These are phyloP conservation scores for Rhododendron simsii DNA, from an alignment of 148 eudicot species.

Conservation along the genomic window DNA sequence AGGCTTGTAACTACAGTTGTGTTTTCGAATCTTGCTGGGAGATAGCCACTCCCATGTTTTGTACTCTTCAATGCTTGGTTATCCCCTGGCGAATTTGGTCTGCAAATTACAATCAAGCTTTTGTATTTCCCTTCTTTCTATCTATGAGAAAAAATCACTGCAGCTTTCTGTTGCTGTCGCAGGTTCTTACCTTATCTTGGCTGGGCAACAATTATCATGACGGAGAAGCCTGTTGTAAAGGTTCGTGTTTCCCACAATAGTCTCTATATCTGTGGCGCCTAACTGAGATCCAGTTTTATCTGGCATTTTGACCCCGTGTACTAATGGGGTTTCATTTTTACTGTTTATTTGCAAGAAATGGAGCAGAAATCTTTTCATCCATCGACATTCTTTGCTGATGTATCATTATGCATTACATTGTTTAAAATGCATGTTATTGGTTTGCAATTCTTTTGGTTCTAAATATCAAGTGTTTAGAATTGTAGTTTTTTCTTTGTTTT, in stretches of 20 bases:
- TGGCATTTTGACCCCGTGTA: background rate
- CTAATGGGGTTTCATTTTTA: background rate
- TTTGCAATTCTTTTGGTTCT: background rate
- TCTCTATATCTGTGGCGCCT: background rate
- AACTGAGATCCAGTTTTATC: background rate
- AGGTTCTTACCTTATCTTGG: slow-evolving; percentile 70
- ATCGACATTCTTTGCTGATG: background rate
- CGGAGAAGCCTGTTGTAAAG: slow-evolving; percentile 55
- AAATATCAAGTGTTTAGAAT: background rate
- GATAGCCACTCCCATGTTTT: background rate
- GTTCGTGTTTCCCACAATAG: slow-evolving; percentile 16
- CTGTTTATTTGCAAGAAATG: background rate
- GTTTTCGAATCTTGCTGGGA: background rate
- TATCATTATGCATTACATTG: background rate
- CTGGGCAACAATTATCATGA: slow-evolving; percentile 68
- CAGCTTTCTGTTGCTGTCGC: background rate
- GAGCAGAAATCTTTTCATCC: background rate
- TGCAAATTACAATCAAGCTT: background rate
- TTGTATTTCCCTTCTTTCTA: background rate
- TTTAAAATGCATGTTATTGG: background rate
- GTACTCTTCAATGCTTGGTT: background rate
- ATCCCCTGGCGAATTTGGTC: background rate
- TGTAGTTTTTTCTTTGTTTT: background rate
- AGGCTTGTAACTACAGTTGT: background rate
- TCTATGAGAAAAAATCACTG: background rate